Base-by-base conservation (phyloP, 345 rosid genomes). In the Eucalyptus coolabah region DNA sequence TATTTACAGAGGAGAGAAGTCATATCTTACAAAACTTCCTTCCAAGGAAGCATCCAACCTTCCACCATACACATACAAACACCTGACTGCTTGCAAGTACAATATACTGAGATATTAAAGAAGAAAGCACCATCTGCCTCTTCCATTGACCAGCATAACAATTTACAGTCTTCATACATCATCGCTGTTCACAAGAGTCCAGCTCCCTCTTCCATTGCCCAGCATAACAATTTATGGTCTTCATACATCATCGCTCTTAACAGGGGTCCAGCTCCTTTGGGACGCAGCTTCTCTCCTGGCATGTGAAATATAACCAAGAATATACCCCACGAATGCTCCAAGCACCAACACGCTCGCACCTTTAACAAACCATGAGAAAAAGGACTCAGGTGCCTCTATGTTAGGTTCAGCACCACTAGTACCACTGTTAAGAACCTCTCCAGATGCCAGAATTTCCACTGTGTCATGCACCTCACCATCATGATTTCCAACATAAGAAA, bases 391-490 rank as follows among this genome's bases (percentile, higher is more conserved):
- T 30, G 30, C 86, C 88, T 69, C 89, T 86, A 69, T 80, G 67
- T 72, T 80, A 42, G 77, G 88, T 77, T 53, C 92, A 30, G 90
- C 86, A 86, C 69, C 91, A 40, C 50, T 86, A 77, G 82, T 88
- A 88, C 32, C 93, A 30, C 97, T 93, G 82, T 93, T 95, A 42
- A 92, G 85, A 86, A 96, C 99, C 91, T 93, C 90, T 54, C 98
- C 97, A 7, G 99, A 93, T 72, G 96, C 97, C 86, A 94, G 92
- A 89, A 97, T 94, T 93, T 97, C 98, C 89, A 98, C 96, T 90
- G 67, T 85, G 90, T 98, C 99, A 93, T 98, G 99, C 91, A 96
- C 96, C 91, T 94, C 94, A 4, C 99, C 99, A 24, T 96, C 99
- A 8, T 97, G 99, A 92, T 97, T 97, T 65, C 99, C 98, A 2